Base-by-base conservation (phyloP, 495 filamentous ascomycete species). In the Terfezia claveryi region DNA sequence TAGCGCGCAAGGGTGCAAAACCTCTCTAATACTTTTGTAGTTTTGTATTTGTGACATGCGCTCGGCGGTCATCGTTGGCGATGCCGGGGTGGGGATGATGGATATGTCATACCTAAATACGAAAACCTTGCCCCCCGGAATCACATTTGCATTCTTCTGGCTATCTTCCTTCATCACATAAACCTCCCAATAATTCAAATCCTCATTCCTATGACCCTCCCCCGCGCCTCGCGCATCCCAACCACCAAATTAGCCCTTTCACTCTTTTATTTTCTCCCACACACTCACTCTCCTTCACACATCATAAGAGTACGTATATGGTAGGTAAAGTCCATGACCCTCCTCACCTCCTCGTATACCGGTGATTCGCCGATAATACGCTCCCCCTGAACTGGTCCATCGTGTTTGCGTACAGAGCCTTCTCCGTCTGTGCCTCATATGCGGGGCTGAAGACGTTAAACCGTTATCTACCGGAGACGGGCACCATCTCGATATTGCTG, bases 51-150 rank as follows among this genome's bases (percentile, higher is more conserved):
- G 4, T 8, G 41, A 14, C 41, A 46, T 20, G 41, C 41, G 41
- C 41, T 46, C 41, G 41, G 14, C 41, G 41, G 41, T 46, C 41
- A 8, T 14, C 1, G 4, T 20, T 14, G 17, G 4, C 41, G 27
- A n/a, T n/a, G n/a, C n/a, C n/a, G 27, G 27, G 27, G 2, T 7
- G 27, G 2, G 27, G 27, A 7, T 32, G 27, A 5, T 4, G 27
- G 27, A 7, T n/a, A n/a, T n/a, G n/a, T n/a, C n/a, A 92, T 81
- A 36, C 89, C 83, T 84, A 59, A 82, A 93, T 6, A 96, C 88
- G 61, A 95, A 94, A 16, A 96, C 87, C 61, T 93, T 92, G 2
- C 87, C 88, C 64, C 85, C 87, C 3, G 89, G 89, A 41, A 94
- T 72, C 0, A 96, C 89, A 67, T 94, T 93, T 0, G 89, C 89